Base-by-base conservation (phyloP, 2,329 filamentous ascomycete genomes). In the Alternaria sp. region DNA sequence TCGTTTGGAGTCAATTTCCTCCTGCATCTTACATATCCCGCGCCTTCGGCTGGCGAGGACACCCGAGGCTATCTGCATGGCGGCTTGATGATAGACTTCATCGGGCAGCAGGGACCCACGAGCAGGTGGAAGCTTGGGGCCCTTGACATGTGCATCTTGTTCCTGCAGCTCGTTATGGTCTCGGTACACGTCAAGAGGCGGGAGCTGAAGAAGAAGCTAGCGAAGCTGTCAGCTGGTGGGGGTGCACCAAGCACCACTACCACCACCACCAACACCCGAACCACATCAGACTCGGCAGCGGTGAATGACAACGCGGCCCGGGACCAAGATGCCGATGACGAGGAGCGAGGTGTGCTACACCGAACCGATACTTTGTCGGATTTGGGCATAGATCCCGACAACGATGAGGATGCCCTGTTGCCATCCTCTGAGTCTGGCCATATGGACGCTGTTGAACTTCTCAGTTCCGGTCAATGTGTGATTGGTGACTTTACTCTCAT, bases 61-160 rank as follows among this genome's bases (percentile, higher is more conserved):
- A 84, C 82, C 5, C 69, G 82, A 65, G 82, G 81, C 30, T 89
- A 89, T 71, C 78, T 89, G 12, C 86, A 89, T 70, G 87, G 88
- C 6, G 86, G 88, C 3, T 66, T 89, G 51, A 82, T 88, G 66
- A 87, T 90, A 69, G 87, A 90, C 75, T 89, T 90, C 69, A 85
- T 90, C 54, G 87, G 88, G 16, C 86, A 89, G 73, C 81, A 84
- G 65, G 85, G 84, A 2, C 86, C 87, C 3, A 82, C 84, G 3
- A 84, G 85, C 54, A 85, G 84, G 69, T 73, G 83, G 49, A 81
- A 82, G 64, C 79, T 90, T 12, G 68, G 86, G 5, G 69, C 79
- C 4, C 77, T 89, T 62, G 87, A 90, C 70, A 43, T 85, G 9
- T 73, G 87, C 36, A 79, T 89, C 11, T 67, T 88, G 61, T 62